These are phyloP conservation scores for Wakefieldia striispora DNA, from an alignment of 768 basidiomycete species.

Conservation along the genomic window DNA sequence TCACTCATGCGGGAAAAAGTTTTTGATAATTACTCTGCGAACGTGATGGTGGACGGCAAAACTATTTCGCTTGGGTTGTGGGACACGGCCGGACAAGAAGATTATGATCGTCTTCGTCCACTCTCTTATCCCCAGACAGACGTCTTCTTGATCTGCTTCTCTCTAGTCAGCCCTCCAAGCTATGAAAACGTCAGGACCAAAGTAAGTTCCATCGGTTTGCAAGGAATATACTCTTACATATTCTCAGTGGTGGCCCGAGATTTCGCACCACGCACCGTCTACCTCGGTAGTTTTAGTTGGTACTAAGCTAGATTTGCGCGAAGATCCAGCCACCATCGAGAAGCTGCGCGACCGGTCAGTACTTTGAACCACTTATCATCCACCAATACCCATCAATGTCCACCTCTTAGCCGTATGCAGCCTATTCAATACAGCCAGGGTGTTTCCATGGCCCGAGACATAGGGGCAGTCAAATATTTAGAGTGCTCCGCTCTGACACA, in stretches of 20 bases:
- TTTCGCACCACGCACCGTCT: constrained; percentile 94
- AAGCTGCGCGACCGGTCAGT: constrained; percentile 86
- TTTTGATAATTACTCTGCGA: constrained; percentile 98
- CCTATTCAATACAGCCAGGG: constrained; percentile 94
- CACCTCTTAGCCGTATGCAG: constrained; percentile 71
- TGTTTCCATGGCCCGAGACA: constrained; percentile 87
- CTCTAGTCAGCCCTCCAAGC: constrained; percentile 94
- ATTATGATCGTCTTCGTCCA: constrained; percentile 96
- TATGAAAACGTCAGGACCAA: constrained; percentile 99
- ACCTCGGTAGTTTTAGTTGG: constrained; percentile 93
- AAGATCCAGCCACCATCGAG: constrained; percentile 90
- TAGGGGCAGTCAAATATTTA: constrained; percentile 93
- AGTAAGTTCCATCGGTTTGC: constrained; percentile 44
- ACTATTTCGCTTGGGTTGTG: constrained; percentile 97
- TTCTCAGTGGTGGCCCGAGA: constrained; percentile 90
- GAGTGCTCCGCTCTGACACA: constrained; percentile 97
- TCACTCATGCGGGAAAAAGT: constrained; percentile 47
- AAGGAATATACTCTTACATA: constrained; percentile 5
- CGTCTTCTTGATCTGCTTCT: constrained; percentile 99
- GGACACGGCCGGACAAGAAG: constrained; percentile 99
- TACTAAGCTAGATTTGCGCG: constrained; percentile 96
- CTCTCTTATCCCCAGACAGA: constrained; percentile 99
- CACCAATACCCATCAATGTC: constrained; percentile 6
- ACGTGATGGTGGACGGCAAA: constrained; percentile 98
- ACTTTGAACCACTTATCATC: constrained; percentile 4